Conservation (phyloP, 1,284 basidiomycete genomes). For the Heliocybe sulcata region DNA sequence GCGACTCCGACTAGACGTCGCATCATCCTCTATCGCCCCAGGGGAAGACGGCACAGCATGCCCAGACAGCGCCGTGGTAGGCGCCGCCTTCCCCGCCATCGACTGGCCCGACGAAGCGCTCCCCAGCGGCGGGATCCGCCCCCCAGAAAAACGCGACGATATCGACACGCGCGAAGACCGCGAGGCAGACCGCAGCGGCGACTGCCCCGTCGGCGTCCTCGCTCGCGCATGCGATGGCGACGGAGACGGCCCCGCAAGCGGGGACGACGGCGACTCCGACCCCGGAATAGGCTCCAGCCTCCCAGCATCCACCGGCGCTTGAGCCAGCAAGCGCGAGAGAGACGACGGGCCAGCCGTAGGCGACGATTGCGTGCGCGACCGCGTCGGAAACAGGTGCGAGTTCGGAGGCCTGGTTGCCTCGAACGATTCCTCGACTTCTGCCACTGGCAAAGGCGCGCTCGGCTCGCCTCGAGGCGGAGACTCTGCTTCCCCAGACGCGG, state of each 20-base stretch:
- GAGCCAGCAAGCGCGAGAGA: slow-evolving; percentile 65
- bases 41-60: slow-evolving; percentile 19
- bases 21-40: slow-evolving; percentile 4
- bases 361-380: slow-evolving; percentile 59
- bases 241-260: slow-evolving; percentile 6
- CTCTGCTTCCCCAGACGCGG: slow-evolving; percentile 19
- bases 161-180: slow-evolving; percentile 59
- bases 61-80: slow-evolving; percentile 64
- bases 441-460: slow-evolving; percentile 32
- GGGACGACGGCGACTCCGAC: slow-evolving; percentile 12
- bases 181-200: slow-evolving; percentile 59
- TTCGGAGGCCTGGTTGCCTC: slow-evolving; percentile 51
- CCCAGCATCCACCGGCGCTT: slow-evolving; percentile 44
- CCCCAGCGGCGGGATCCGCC: slow-evolving; percentile 48
- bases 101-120: slow-evolving; percentile 30
- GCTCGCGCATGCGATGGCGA: slow-evolving; percentile 6
- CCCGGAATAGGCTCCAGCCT: slow-evolving; percentile 22
- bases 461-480: slow-evolving; percentile 9
- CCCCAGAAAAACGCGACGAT: slow-evolving; percentile 55
- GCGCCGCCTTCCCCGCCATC: slow-evolving; percentile 43
- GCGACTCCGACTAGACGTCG: no score
- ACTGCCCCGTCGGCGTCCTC: slow-evolving; percentile 27
- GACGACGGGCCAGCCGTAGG: slow-evolving; percentile 67
- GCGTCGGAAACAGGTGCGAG: slow-evolving; percentile 54
- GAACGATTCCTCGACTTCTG: slow-evolving; percentile 64